These are phyloP conservation scores for Aspergillus sergii DNA, from an alignment of 2,329 filamentous ascomycete genomes.

Conservation along the genomic window DNA sequence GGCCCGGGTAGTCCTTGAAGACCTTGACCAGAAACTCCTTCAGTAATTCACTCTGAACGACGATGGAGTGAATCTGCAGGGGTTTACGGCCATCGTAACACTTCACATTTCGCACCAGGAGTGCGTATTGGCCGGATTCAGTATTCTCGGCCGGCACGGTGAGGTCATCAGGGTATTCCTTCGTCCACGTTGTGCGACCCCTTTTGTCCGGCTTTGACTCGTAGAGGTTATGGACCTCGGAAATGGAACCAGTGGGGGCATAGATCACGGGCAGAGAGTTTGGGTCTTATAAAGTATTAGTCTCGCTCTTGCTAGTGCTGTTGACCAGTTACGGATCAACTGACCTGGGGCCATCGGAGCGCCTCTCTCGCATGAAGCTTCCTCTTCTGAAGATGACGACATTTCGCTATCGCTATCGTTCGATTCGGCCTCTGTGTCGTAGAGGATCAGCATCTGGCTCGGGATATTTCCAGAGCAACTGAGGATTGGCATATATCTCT, in stretches of 20 bases:
- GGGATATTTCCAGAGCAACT: too few relatives aligned
- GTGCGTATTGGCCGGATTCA: conserved; percentile 63
- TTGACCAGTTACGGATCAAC: not conserved
- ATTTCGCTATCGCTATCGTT: not conserved
- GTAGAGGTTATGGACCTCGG: conserved; percentile 52
- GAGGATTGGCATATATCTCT: too few relatives aligned
- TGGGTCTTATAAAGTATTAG: not conserved
- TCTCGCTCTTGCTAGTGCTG: not conserved
- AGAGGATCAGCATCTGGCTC: too few relatives aligned
- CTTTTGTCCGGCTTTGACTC: conserved; percentile 54
- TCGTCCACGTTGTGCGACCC: conserved; percentile 58
- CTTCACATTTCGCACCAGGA: conserved; percentile 62
- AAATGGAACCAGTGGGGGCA: conserved; percentile 32
- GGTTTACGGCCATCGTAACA: conserved; percentile 62
- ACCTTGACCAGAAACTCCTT: conserved; percentile 60
- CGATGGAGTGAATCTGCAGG: conserved; percentile 63
- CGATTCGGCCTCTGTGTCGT: not conserved
- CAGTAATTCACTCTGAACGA: conserved; percentile 65
- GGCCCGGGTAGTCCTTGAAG: conserved; percentile 61
- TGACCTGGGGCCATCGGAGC: not conserved
- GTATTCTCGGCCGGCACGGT: conserved; percentile 62
- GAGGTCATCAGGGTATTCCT: conserved; percentile 57
- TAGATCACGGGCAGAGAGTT: conserved; percentile 1
- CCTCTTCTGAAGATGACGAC: not conserved
- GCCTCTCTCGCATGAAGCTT: not conserved